Evolutionary conservation across 352 stramenopile species (phyloP).

Genomic region (Globisporangium okanoganense): DNA sequence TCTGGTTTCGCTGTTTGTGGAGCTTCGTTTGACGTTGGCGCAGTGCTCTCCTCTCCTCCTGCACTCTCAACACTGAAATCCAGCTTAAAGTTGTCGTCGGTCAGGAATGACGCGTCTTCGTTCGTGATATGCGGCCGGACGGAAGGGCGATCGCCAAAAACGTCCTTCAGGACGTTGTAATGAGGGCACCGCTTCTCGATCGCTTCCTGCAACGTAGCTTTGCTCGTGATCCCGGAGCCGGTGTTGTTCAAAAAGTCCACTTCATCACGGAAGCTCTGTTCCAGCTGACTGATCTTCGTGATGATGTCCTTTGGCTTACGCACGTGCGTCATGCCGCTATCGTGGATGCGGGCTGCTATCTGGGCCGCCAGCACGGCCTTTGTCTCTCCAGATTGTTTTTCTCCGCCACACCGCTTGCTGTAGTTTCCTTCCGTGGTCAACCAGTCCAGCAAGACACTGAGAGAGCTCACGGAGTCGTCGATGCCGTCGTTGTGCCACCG

Average conservation of each 20-base stretch:
- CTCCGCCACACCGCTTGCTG: background rate
- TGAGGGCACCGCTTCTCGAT: slow-evolving; percentile 17
- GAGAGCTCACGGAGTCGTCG: background rate
- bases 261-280: slow-evolving; percentile 15
- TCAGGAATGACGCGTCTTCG: slow-evolving; percentile 5
- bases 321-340: background rate
- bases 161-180: slow-evolving; percentile 13
- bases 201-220: slow-evolving; percentile 1
- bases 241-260: slow-evolving; percentile 18
- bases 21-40: background rate
- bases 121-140: slow-evolving; percentile 9
- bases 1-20: background rate
- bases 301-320: slow-evolving; percentile 19
- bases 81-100: too few species aligned
- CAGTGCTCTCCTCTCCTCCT: background rate
- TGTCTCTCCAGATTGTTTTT: slow-evolving; percentile 1
- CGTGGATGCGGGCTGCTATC: background rate
- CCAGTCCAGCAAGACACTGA: background rate
- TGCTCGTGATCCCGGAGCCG: slow-evolving; percentile 10
- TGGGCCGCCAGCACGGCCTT: background rate
- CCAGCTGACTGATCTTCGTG: slow-evolving; percentile 13
- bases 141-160: slow-evolving; percentile 14
- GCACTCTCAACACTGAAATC: too few species aligned
- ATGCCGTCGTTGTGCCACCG: too few species aligned
- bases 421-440: too few species aligned